Evolutionary conservation across 1,139 yeast genomes (phyloP), one percentile per base, ranked within the genome.

Genomic region (Pichia sp.): DNA sequence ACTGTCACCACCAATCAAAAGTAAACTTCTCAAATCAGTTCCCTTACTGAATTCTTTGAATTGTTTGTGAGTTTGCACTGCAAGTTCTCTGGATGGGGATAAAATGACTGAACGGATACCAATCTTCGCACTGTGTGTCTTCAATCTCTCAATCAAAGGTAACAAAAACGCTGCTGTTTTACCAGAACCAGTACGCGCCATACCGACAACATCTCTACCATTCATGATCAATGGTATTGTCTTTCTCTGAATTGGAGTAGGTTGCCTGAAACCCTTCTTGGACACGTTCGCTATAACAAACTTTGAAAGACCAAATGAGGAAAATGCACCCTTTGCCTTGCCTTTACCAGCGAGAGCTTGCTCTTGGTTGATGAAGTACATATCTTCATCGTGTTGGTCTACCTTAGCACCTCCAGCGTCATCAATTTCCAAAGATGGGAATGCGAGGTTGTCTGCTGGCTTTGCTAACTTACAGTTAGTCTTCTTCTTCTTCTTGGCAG

Each of bases 181-280:
- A 67, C 99, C 99, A 22, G 96, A 84, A 52, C 99, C 99, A 1
- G 99, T 93, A 54, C 97, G 74, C 16, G 99, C 99, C 96, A 93
- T 93, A 53, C 97, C 99, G 16, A 93, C 98, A 24, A 93, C 94
- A 62, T 93, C 98, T 53, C 94, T 70, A 41, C 77, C 81, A 40
- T 84, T 88, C 65, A 91, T 66, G 39, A 91, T 79, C 40, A 87
- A 67, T 1, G 98, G 98, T 40, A 93, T 85, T 3, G 98, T 80
- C 56, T 88, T 88, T 45, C 98, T 71, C 62, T 93, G 99, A 57
- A 93, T 93, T 2, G 99, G 98, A 0, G 99, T 93, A 9, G 99
- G 98, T 49, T 84, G 94, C 50, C 77, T 81, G 63, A 77, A 93
- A 0, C 99, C 99, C 55, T 86, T 88, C 46, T 77, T 78, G 38